Base-by-base conservation (phyloP, 495 filamentous ascomycete genomes). In the Podospora conica region DNA sequence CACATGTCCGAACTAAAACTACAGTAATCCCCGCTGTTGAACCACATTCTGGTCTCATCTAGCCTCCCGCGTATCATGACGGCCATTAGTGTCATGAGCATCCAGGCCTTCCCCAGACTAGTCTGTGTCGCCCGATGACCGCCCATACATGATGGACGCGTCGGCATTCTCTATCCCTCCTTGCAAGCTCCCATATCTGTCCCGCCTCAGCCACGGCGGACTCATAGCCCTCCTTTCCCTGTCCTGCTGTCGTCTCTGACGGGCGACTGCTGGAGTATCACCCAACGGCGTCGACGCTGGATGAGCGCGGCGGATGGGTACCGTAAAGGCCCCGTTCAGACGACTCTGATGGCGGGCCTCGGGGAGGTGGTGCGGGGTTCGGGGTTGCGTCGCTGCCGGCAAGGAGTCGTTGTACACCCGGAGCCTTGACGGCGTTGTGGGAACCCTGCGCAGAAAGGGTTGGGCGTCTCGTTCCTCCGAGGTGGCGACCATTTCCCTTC, bases 301-400 rank as follows among this genome's bases (percentile, higher is more conserved):
- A 48, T 48, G 40, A 11, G 58, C 24, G 24, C 69, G 69, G 40
- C 69, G 66, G 24, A 69, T 58, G 20, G 83, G 81, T 5, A 76
- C 81, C 18, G 83, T 85, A 69, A 78, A 83, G 10, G 77, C 72
- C 18, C 80, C 77, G 15, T 74, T 71, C 58, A 82, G 70, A 23
- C 78, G 80, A 56, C 81, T 82, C 58, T 74, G 80, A 60, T 82
- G 82, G 11, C 80, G 77, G 24, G 81, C 72, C 70, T 83, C 82
- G 3, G 83, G 81, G 11, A 87, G 73, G 60, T 84, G 78, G 31
- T 76, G 76, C 9, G 85, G 84, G 9, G 85, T 87, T 64, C 83
- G 83, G 20, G 85, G 85, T 67, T 87, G 85, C 3, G 74, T 76
- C 3, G 74, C 75, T 24, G 82, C 75, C 9, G 84, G 77, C 56